Evolutionary conservation across 176 grass and related monocot species (phyloP).

Genomic region (Triticum urartu): DNA sequence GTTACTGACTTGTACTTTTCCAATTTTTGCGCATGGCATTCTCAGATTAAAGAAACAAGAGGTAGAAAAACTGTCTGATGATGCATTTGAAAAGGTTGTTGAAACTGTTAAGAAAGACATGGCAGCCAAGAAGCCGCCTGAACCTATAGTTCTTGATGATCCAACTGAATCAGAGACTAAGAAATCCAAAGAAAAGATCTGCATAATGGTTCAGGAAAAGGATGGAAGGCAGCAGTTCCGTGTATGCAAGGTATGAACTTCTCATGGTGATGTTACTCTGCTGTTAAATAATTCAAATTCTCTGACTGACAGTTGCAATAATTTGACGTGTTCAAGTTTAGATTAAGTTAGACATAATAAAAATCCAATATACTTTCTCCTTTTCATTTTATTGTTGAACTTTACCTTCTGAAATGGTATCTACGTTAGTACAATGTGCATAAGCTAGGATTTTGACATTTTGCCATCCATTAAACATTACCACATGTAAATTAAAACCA

Average conservation of each 20-base stretch:
- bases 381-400: slow-evolving; percentile 9
- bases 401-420: neutral
- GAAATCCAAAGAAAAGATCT: slow-evolving; percentile 58
- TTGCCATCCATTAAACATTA: neutral
- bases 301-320: neutral
- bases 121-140: slow-evolving; percentile 19
- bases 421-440: neutral
- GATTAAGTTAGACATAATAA: slow-evolving; percentile 10
- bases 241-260: slow-evolving; percentile 54
- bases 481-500: neutral
- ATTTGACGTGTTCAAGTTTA: neutral
- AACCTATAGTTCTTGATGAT: slow-evolving; percentile 50
- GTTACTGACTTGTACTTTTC: neutral
- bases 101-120: slow-evolving; percentile 46
- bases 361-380: neutral
- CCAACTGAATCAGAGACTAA: slow-evolving; percentile 30
- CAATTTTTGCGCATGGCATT: slow-evolving; percentile 8
- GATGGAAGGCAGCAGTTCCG: slow-evolving; percentile 58
- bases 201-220: slow-evolving; percentile 82
- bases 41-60: slow-evolving; percentile 73
- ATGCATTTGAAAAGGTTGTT: slow-evolving; percentile 45
- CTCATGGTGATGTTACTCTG: neutral
- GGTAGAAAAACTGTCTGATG: slow-evolving; percentile 38
- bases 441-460: slow-evolving; percentile 6
- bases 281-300: neutral